Evolutionary conservation across 108 stramenopile genomes (phyloP).

Genomic region (Conticribra weissflogii): DNA sequence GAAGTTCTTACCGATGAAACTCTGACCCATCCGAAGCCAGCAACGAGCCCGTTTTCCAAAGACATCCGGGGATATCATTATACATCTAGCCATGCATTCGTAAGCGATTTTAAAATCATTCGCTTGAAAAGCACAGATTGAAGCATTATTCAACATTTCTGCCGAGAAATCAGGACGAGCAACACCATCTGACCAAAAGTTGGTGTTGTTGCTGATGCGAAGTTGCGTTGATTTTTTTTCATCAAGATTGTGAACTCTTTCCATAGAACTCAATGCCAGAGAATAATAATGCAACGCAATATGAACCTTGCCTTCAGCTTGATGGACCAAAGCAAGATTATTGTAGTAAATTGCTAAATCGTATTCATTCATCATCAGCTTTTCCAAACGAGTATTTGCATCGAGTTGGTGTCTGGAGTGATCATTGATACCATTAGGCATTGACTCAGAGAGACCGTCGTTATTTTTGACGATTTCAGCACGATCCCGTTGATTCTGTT

Average conservation of each 20-base stretch:
- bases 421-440: neutral
- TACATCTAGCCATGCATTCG: constrained; percentile 68
- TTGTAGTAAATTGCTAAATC: constrained; percentile 79
- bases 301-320: constrained; percentile 64
- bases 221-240: neutral
- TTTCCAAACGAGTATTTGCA: constrained; percentile 14
- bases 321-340: constrained; percentile 78
- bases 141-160: constrained; percentile 68
- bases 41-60: constrained; percentile 50
- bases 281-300: constrained; percentile 75
- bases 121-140: constrained; percentile 68
- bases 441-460: constrained; percentile 1
- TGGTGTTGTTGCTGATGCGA: neutral
- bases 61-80: constrained; percentile 40
- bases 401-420: neutral
- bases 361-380: constrained; percentile 20
- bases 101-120: constrained; percentile 64
- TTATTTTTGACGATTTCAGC: constrained; percentile 1
- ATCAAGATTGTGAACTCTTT: constrained; percentile 6
- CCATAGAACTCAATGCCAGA: constrained; percentile 52
- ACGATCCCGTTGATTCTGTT: constrained; percentile 8
- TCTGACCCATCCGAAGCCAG: constrained; percentile 86
- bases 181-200: constrained; percentile 69
- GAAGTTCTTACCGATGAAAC: constrained; percentile 71
- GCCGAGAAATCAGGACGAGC: constrained; percentile 54